These are phyloP conservation scores for Lactarius hatsudake DNA, from an alignment of 768 basidiomycete species.

Conservation along the genomic window DNA sequence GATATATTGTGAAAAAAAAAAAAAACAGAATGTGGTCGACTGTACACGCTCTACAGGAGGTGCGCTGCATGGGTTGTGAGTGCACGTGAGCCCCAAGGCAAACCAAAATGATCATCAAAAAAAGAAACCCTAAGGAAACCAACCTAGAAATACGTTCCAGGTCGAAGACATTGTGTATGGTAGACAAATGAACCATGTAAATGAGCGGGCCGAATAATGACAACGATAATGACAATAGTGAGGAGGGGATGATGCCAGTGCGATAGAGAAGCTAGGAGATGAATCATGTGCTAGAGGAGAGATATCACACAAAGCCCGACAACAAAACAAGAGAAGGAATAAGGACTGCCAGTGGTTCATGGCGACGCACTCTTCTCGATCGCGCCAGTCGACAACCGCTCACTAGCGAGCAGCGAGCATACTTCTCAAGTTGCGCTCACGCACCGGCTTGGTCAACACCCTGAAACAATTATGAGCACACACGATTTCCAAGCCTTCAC, in stretches of 20 bases:
- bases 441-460: conserved; percentile 77
- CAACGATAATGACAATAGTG: not conserved
- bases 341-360: conserved; percentile 1
- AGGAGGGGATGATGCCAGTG: not conserved
- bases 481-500: conserved; percentile 2
- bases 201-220: not conserved
- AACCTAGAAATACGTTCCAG: not conserved
- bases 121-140: not conserved
- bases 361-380: conserved; percentile 29
- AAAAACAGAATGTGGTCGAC: not conserved
- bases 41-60: not conserved
- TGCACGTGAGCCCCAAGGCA: no score
- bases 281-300: not conserved
- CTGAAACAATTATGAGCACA: conserved; percentile 36
- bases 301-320: not conserved
- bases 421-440: conserved; percentile 49
- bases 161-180: not conserved
- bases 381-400: conserved; percentile 31
- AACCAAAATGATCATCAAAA: not conserved
- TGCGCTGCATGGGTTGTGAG: not conserved
- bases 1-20: not conserved
- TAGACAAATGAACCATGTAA: not conserved
- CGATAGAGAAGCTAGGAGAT: not conserved
- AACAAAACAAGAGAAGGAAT: not conserved
- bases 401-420: conserved; percentile 45